Conservation (phyloP, 1,284 basidiomycete genomes). For the Ustilago nuda region DNA sequence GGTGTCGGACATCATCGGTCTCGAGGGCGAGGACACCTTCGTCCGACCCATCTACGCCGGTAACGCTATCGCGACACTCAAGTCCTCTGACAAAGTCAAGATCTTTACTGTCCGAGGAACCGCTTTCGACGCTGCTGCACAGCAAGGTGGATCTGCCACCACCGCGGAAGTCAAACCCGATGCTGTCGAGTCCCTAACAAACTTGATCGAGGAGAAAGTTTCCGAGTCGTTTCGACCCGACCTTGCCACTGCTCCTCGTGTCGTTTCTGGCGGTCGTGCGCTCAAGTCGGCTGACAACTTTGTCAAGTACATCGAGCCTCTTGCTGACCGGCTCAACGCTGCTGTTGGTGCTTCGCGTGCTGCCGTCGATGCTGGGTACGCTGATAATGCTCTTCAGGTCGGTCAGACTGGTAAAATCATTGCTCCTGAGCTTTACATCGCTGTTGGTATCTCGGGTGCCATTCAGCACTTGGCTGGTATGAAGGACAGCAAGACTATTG, state of each 20-base stretch:
- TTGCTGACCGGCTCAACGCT: slow-evolving; percentile 91
- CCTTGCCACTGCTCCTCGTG: slow-evolving; percentile 84
- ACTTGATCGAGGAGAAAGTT: slow-evolving; percentile 85
- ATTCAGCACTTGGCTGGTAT: slow-evolving; percentile 99
- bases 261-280: slow-evolving; percentile 95
- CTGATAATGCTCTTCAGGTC: slow-evolving; percentile 97
- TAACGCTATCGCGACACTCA: slow-evolving; percentile 94
- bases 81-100: slow-evolving; percentile 84
- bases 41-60: slow-evolving; percentile 97
- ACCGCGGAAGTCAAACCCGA: slow-evolving; percentile 79
- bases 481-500: slow-evolving; percentile 99
- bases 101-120: slow-evolving; percentile 97
- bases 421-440: slow-evolving; percentile 89
- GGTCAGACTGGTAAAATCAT: slow-evolving; percentile 94
- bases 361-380: slow-evolving; percentile 97
- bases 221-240: slow-evolving; percentile 94
- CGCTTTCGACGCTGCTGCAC: slow-evolving; percentile 80
- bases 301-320: slow-evolving; percentile 85
- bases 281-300: slow-evolving; percentile 96
- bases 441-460: slow-evolving; percentile 95
- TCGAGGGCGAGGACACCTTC: slow-evolving; percentile 84
- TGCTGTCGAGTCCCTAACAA: slow-evolving; percentile 73
- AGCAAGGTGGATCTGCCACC: slow-evolving; percentile 73
- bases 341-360: slow-evolving; percentile 97
- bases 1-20: slow-evolving; percentile 90